Evolutionary conservation across 495 filamentous ascomycete species (phyloP), one percentile per base, ranked within the genome.

Genomic region (Amorphotheca resinae): DNA sequence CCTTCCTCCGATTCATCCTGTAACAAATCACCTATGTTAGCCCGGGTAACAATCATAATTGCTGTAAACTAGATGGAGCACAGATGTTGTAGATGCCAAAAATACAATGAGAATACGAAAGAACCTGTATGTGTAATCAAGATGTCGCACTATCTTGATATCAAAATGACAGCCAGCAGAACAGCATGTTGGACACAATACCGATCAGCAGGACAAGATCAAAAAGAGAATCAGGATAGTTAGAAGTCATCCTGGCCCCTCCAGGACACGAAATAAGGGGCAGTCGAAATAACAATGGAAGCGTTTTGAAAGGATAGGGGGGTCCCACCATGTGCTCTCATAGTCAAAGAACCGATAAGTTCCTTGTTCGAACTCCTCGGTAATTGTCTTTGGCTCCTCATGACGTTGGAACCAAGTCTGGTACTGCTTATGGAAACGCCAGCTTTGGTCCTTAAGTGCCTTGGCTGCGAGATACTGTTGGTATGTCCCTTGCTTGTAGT

Each of bases 301-400:
- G 23, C 44, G n/a, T 42, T 15, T 26, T 39, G 41, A 52, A 18
- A 30, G 52, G 16, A 45, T 37, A 33, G 33, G n/a, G n/a, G 9
- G 14, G 36, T 21, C 74, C 84, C 63, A 98, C 91, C 91, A 98
- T 54, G 91, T 98, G 62, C 89, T 95, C 69, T 98, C 91, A 55
- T 96, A 98, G 61, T 98, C 91, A 64, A 98, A 98, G 67, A 98
- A 98, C 33, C 91, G 78, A 64, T 98, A 98, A 4, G 91, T 96
- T 20, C 91, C 91, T 62, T 98, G 89, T 66, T 98, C 91, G 48
- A 82, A 96, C 59, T 98, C 91, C 58, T 98, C 93, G 0, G 91
- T 96, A 55, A 98, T 98, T 33, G 76, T 84, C 66, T 98, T 96
- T 15, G 91, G 91, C 66, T 98, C 91, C 57, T 98, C 91, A 52